Conservation (phyloP, 2,329 filamentous ascomycete genomes). For the Leptographium lundbergii region DNA sequence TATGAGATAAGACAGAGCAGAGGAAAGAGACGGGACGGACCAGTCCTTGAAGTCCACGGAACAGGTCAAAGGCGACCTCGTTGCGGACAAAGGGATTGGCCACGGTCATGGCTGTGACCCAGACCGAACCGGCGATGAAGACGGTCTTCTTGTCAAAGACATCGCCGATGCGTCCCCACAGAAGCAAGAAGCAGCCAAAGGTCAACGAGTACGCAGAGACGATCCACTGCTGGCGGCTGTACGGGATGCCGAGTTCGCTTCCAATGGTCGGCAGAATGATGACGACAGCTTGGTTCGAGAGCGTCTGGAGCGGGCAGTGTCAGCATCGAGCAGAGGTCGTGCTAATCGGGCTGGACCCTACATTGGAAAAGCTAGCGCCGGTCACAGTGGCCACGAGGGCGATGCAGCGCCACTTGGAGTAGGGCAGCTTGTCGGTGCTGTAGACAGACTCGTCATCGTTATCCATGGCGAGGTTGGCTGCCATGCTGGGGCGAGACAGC, state of each 20-base stretch:
- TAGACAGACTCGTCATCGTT: neutral
- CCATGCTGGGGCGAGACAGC: too few relatives aligned
- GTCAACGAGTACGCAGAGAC: constrained; percentile 52
- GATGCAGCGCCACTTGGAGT: constrained; percentile 38
- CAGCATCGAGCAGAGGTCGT: neutral
- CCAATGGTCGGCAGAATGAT: constrained; percentile 53
- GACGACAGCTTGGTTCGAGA: constrained; percentile 45
- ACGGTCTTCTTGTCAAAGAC: constrained; percentile 53
- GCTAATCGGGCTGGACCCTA: constrained; percentile 10
- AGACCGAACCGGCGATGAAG: constrained; percentile 51
- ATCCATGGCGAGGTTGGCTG: too few relatives aligned
- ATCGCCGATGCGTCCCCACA: constrained; percentile 57
- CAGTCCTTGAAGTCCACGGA: constrained; percentile 54
- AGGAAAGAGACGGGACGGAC: constrained; percentile 16
- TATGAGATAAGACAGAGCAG: neutral
- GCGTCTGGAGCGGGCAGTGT: constrained; percentile 9
- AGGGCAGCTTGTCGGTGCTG: constrained; percentile 10
- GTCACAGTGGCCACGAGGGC: constrained; percentile 41
- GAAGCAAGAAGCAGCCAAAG: constrained; percentile 54
- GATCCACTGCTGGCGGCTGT: constrained; percentile 50
- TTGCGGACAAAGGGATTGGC: constrained; percentile 51
- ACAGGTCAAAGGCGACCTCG: constrained; percentile 55
- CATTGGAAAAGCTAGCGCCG: constrained; percentile 44
- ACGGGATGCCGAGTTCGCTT: constrained; percentile 40
- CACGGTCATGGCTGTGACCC: constrained; percentile 46